A percentile compares a stretch with the other conserved stretches of the same genome.
These are phyloP conservation scores for Schwanniomyces occidentalis DNA, from an alignment of 805 yeast species.

Conservation along the genomic window DNA sequence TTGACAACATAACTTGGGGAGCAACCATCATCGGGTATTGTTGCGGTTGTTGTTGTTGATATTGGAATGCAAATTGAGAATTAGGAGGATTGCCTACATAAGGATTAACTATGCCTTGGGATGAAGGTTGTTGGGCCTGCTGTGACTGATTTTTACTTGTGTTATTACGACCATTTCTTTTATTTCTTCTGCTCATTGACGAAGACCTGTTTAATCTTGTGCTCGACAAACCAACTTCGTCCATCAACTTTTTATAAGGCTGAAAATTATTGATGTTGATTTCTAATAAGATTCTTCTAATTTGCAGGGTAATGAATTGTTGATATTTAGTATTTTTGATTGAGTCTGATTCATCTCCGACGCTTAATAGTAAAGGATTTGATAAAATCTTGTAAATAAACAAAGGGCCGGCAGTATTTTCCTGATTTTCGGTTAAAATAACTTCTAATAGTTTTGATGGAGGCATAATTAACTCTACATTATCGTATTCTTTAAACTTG, in stretches of 20 bases:
- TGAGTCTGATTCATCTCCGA: conserved; percentile 42
- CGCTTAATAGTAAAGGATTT: conserved; percentile 55
- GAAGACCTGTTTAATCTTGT: conserved; percentile 30
- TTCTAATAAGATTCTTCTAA: conserved; percentile 62
- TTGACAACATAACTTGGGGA: conserved; percentile 5
- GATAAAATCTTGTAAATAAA: conserved; percentile 80
- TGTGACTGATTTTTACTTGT: conserved; percentile 2
- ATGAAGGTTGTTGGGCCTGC: conserved; percentile 2
- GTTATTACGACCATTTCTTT: conserved; percentile 14
- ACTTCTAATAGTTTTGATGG: conserved; percentile 52
- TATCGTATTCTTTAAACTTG: conserved; percentile 26
- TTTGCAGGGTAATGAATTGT: conserved; percentile 57
- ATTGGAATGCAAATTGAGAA: conserved; percentile 5
- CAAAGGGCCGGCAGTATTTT: conserved; percentile 50
- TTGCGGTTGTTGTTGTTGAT: conserved; percentile 6
- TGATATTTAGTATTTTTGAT: conserved; percentile 38
- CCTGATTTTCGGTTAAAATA: conserved; percentile 63
- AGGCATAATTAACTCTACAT: conserved; percentile 21
- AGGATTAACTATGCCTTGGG: conserved; percentile 4
- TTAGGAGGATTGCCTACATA: neutral
- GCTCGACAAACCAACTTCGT: conserved; percentile 77
- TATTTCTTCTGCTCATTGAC: conserved; percentile 25
- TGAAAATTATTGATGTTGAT: conserved; percentile 57
- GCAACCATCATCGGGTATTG: conserved; percentile 6
- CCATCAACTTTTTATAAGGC: conserved; percentile 82